These are phyloP conservation scores for Alternaria arborescens DNA, from an alignment of 2,329 filamentous ascomycete species.

Conservation along the genomic window DNA sequence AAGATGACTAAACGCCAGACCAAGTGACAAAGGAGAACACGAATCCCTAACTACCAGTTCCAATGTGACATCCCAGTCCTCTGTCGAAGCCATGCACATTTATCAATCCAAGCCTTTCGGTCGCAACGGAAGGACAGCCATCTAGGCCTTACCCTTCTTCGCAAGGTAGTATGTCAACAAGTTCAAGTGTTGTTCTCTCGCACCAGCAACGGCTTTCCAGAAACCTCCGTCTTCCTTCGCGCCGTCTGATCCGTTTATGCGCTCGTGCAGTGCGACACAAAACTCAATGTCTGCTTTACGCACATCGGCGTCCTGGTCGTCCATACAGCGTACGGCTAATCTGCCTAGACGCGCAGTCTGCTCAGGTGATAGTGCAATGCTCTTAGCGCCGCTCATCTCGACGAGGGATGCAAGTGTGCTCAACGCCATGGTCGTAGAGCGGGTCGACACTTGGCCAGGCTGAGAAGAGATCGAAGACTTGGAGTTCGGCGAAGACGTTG, in stretches of 20 bases:
- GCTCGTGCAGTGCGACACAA: slow-evolving; percentile 74
- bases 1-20: background rate
- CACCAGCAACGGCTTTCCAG: slow-evolving; percentile 70
- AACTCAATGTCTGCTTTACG: slow-evolving; percentile 79
- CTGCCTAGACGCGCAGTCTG: slow-evolving; percentile 51
- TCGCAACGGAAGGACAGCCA: slow-evolving; percentile 18
- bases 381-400: slow-evolving; percentile 44
- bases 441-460: slow-evolving; percentile 29
- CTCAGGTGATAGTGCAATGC: slow-evolving; percentile 39
- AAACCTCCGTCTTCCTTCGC: slow-evolving; percentile 60
- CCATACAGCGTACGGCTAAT: slow-evolving; percentile 50
- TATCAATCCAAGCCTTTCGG: slow-evolving; percentile 2
- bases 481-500: slow-evolving; percentile 41
- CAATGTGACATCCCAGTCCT: background rate
- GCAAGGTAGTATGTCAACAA: slow-evolving; percentile 84
- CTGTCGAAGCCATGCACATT: background rate
- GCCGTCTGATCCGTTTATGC: slow-evolving; percentile 38
- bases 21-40: slow-evolving; percentile 1
- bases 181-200: slow-evolving; percentile 77
- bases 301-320: slow-evolving; percentile 53
- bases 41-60: background rate
- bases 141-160: slow-evolving; percentile 42
- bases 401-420: slow-evolving; percentile 51
- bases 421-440: slow-evolving; percentile 52
- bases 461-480: slow-evolving; percentile 44